phyloP scores from a whole-genome alignment of 2,329 filamentous ascomycete species.

The Diaporthe batatas region DNA sequence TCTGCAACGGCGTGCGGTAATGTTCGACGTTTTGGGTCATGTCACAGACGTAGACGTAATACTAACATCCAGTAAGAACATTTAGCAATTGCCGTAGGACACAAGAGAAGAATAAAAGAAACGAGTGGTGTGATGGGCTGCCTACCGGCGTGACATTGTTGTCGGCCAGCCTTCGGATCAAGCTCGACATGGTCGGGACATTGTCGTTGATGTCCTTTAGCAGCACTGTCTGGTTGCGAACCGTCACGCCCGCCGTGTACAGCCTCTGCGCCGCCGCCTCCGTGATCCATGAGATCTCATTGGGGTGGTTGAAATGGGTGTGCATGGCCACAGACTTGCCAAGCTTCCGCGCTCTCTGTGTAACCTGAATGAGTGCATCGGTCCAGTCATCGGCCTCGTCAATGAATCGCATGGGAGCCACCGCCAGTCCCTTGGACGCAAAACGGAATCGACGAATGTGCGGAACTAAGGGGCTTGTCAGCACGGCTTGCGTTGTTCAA shows the following conservation, averaged over 20 bases:
- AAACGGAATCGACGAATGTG: slow-evolving; percentile 72
- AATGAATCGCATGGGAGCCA: slow-evolving; percentile 68
- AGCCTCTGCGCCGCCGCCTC: slow-evolving; percentile 64
- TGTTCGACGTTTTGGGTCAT: slow-evolving; percentile 73
- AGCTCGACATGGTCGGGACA: slow-evolving; percentile 62
- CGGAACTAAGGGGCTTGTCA: slow-evolving; percentile 51
- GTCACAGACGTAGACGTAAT: slow-evolving; percentile 76
- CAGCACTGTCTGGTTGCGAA: slow-evolving; percentile 73
- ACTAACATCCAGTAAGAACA: slow-evolving; percentile 53
- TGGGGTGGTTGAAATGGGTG: slow-evolving; percentile 75
- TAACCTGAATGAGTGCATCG: slow-evolving; percentile 63
- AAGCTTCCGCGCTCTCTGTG: slow-evolving; percentile 61
- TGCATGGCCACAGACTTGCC: slow-evolving; percentile 74
- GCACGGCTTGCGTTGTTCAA: not conserved
- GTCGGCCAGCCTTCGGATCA: slow-evolving; percentile 68
- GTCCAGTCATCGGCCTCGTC: slow-evolving; percentile 66
- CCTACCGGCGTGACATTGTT: slow-evolving; percentile 69
- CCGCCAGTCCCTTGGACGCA: slow-evolving; percentile 72
- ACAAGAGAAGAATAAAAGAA: too few relatives aligned
- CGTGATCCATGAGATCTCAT: slow-evolving; percentile 73
- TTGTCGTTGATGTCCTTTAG: slow-evolving; percentile 71
- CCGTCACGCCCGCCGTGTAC: slow-evolving; percentile 63
- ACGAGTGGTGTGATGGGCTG: not conserved
- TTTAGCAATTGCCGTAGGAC: too few relatives aligned
- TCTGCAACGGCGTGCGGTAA: slow-evolving; percentile 70